Evolutionary conservation across 2,329 filamentous ascomycete species (phyloP), one percentile per base, ranked within the genome.

Genomic region (Exophiala dermatitidis): DNA sequence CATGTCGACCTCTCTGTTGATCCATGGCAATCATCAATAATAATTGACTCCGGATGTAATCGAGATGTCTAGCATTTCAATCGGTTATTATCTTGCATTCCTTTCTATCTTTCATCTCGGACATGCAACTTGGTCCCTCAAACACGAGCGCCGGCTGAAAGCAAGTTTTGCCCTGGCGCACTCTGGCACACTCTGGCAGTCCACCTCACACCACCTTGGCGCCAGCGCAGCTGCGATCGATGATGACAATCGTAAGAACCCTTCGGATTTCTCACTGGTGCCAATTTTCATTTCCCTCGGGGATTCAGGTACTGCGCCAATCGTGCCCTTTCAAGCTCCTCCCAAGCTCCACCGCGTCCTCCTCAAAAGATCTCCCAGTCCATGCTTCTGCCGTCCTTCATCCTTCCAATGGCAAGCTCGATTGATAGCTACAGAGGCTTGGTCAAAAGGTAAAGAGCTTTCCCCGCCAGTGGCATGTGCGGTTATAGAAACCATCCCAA

Each of bases 301-400:
- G 33, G 38, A 34, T 43, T 45, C 54, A 57, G 54, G 54, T 51
- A 57, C 54, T 57, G 30, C 46, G 36, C 49, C 54, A 56, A 56
- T 56, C 50, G 49, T 36, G 34, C 31, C 34, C 12, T 31, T 26
- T n/a, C 48, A 38, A 1, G 37, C 29, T 29, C 29, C 37, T 10
- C 47, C 36, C 34, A 8, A 33, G 4, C 46, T 41, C 46, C 46
- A 40, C 34, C 36, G 12, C 37, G 34, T 43, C 19, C 47, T 40
- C 46, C 10, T 28, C 38, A 9, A 41, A 28, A 41, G 38, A 38
- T 38, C 36, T 38, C 36, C 5, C 36, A 8, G 10, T 41, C 6
- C 29, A 45, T 33, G 32, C 31, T 42, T 19, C 19, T 48, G 32
- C 44, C 31, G 48, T 40, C 30, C 46, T 30, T 36, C 52, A 19